Base-by-base conservation (phyloP, 805 yeast genomes). In the Candida nitratophila region DNA sequence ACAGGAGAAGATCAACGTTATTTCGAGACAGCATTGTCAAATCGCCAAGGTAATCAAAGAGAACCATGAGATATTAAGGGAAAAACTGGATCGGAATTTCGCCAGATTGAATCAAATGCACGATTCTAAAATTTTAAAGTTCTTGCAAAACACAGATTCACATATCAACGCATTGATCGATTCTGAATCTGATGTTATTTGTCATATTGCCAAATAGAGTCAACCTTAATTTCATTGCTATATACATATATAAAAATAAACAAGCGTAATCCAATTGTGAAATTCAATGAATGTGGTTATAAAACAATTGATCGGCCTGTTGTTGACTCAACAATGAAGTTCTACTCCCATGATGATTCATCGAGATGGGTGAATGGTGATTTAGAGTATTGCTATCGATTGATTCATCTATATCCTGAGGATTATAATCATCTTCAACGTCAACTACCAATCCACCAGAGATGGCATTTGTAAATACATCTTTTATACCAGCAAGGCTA, bases 31-130 rank as follows among this genome's bases (percentile, higher is more conserved):
- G 9, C 20, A 19, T 34, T 9, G 11, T 9, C 11, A 17, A 6
- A 34, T 49, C 12, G 50, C 48, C 36, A 53, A 54, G 19, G 20
- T 22, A 4, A 47, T 45, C 3, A 40, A 51, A 14, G 32, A 32
- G 3, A 49, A 50, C 22, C 54, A 50, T 20, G 20, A 41, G 6
- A 38, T 43, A 26, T 27, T 55, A 38, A 41, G 30, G 9, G 36
- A 34, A 17, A 47, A 49, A 26, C 35, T 55, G 7, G 54, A 53
- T 36, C 9, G 17, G 2, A 46, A 43, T 27, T 50, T 54, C 17
- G 42, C 45, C 8, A 47, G 47, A 14, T 40, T 52, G 17, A 41
- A 44, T 6, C 15, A 42, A 12, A 32, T 33, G 1, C 57, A 53
- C 39, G 42, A 43, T 21, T 21, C 30, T 5, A 50, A 51, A 24